Evolutionary conservation across 805 yeast species (phyloP).

Genomic region (Pichia gijzeniarum): DNA sequence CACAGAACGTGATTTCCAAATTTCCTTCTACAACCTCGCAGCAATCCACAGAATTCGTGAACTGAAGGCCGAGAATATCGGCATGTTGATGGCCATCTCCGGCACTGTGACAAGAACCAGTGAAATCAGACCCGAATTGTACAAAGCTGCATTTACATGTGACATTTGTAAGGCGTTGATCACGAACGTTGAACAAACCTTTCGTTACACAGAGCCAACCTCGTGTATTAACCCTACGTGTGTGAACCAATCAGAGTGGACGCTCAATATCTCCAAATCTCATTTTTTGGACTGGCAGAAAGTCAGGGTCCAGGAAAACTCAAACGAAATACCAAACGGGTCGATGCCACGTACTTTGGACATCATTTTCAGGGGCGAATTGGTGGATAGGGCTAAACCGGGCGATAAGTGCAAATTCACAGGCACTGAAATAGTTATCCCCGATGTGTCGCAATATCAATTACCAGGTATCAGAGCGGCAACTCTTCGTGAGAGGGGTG

Average conservation of each 20-base stretch:
- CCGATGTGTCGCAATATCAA: constrained; percentile 90
- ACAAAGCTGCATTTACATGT: constrained; percentile 81
- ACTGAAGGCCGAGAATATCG: constrained; percentile 82
- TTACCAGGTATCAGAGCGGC: constrained; percentile 92
- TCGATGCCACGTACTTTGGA: constrained; percentile 98
- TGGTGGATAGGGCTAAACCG: constrained; percentile 94
- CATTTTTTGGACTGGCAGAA: constrained; percentile 95
- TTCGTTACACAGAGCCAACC: constrained; percentile 91
- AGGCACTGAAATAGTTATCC: constrained; percentile 91
- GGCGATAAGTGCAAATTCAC: constrained; percentile 94
- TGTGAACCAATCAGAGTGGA: constrained; percentile 81
- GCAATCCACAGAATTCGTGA: constrained; percentile 81
- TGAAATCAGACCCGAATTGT: constrained; percentile 93
- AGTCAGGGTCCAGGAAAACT: constrained; percentile 89
- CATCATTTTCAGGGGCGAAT: constrained; percentile 85
- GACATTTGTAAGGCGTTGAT: constrained; percentile 80
- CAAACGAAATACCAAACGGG: constrained; percentile 96
- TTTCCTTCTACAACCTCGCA: constrained; percentile 84
- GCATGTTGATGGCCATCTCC: constrained; percentile 72
- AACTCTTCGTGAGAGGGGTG: constrained; percentile 54
- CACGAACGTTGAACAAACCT: constrained; percentile 86
- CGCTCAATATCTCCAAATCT: constrained; percentile 74
- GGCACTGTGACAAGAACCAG: constrained; percentile 96
- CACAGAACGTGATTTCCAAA: constrained; percentile 75
- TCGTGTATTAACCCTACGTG: constrained; percentile 85